A percentile compares a stretch with the other conserved stretches of the same genome.
These are phyloP conservation scores for Dentipellis fragilis DNA, from an alignment of 768 basidiomycete species.

Conservation along the genomic window DNA sequence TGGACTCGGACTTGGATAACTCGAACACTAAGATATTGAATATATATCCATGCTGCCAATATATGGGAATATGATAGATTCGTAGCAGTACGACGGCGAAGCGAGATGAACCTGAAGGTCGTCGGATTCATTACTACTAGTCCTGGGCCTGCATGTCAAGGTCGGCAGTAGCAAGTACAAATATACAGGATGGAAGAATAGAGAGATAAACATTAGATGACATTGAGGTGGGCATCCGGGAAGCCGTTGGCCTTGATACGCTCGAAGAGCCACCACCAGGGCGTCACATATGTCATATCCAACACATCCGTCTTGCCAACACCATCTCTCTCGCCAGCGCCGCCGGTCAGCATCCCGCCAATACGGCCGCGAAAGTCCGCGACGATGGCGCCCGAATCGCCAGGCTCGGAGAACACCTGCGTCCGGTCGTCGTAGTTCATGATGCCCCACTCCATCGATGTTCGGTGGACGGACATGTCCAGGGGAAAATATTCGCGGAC, in stretches of 20 bases:
- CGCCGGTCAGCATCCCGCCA: slow-evolving; percentile 21
- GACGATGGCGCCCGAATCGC: too few species aligned
- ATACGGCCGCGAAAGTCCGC: slow-evolving; percentile 18
- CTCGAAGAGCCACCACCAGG: too few species aligned
- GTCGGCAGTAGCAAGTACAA: not conserved
- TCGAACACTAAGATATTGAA: too few species aligned
- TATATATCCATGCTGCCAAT: too few species aligned
- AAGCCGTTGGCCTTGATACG: slow-evolving; percentile 4
- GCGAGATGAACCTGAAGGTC: not conserved
- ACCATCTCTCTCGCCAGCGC: slow-evolving; percentile 15
- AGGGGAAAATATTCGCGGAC: slow-evolving; percentile 8
- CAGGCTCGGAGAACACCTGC: too few species aligned
- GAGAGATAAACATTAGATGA: not conserved
- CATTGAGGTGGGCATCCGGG: not conserved
- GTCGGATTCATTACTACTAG: too few species aligned
- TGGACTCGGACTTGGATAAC: too few species aligned
- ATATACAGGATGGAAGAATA: not conserved
- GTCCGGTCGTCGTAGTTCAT: too few species aligned
- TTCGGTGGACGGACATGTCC: not conserved
- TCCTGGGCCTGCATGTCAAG: not conserved
- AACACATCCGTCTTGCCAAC: too few species aligned
- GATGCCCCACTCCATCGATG: slow-evolving; percentile 10
- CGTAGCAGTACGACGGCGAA: too few species aligned
- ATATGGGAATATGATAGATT: too few species aligned
- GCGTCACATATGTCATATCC: too few species aligned